Base-by-base conservation (phyloP, 1,284 basidiomycete species). In the Ustilago lituana region DNA sequence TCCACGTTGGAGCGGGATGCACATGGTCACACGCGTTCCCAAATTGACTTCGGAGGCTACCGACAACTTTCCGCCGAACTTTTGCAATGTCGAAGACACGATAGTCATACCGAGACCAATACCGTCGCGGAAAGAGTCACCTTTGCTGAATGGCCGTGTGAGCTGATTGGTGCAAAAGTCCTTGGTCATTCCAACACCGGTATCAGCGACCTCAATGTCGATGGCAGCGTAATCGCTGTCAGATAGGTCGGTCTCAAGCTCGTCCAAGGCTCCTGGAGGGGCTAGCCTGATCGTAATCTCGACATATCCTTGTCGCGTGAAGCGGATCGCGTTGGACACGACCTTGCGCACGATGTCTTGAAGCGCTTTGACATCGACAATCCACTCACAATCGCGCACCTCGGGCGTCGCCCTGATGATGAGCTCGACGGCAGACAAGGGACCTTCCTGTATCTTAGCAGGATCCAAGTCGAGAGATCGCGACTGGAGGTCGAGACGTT, bases 91-190 rank as follows among this genome's bases (percentile, higher is more conserved):
- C 15, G 62, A 64, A 4, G 75, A 72, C 8, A 69, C 73, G n/a
- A 77, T 73, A 15, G 73, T 70, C 49, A 74, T 67, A 12, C 71
- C 70, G 5, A 77, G 58, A 32, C 75, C 75, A 11, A 67, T 69
- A n/a, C 75, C 75, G 20, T 65, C 60, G 43, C 55, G 50, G 56
- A 77, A 76, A 23, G 60, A 51, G 32, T 73, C 68, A 11, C 61
- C 70, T 43, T 77, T 77, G 49, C 39, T 57, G 43, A 76, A 77
- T 14, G 75, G 75, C 22, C 51, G 35, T 10, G 64, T 58, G 26
- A 74, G 67, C 35, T 71, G 57, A 22, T 56, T 60, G 19, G 40
- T 44, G 54, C 55, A 58, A 22, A 73, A 73, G 11, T 65, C 66
- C 24, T 66, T 62, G 32, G 66, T 63, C 71, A 74, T 74, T 23